Evolutionary conservation across 2,329 filamentous ascomycete species (phyloP).

Genomic region (Thermothelomyces thermophilus): DNA sequence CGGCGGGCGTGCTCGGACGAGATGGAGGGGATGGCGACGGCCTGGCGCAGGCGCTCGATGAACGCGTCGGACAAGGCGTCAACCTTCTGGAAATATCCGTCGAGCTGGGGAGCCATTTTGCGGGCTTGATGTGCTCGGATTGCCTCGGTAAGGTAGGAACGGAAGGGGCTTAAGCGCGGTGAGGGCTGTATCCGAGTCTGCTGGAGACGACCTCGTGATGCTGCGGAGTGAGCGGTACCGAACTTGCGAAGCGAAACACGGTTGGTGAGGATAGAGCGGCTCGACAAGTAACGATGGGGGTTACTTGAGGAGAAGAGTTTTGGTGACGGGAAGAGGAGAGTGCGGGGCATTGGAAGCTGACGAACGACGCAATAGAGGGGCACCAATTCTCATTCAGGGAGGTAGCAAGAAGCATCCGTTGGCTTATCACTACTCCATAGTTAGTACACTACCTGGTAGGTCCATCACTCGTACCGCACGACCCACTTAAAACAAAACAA

Average conservation of each 20-base stretch:
- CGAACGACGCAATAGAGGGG: constrained; percentile 6
- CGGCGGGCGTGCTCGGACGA: constrained; percentile 86
- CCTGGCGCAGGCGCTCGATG: constrained; percentile 82
- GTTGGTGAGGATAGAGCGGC: background rate
- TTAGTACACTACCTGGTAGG: too few relatives aligned
- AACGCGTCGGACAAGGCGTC: constrained; percentile 72
- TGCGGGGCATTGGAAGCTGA: constrained; percentile 39
- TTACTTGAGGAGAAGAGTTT: constrained; percentile 14
- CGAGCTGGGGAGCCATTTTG: constrained; percentile 85
- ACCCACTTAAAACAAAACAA: too few relatives aligned
- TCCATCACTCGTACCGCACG: too few relatives aligned
- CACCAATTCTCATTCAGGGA: constrained; percentile 1
- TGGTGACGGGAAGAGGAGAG: constrained; percentile 29
- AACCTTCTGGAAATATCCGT: constrained; percentile 89
- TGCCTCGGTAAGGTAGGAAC: constrained; percentile 46
- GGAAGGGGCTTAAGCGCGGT: constrained; percentile 22
- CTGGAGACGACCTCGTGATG: background rate
- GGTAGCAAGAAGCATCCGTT: too few relatives aligned
- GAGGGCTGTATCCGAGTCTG: constrained; percentile 1
- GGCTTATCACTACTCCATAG: too few relatives aligned
- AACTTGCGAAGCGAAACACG: constrained; percentile 9
- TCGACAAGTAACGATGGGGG: constrained; percentile 9
- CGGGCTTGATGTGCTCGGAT: constrained; percentile 53
- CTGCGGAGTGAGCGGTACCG: constrained; percentile 8
- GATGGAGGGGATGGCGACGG: constrained; percentile 93